phyloP scores from a whole-genome alignment of 805 yeast species.

The Metschnikowia cerradonensis region DNA sequence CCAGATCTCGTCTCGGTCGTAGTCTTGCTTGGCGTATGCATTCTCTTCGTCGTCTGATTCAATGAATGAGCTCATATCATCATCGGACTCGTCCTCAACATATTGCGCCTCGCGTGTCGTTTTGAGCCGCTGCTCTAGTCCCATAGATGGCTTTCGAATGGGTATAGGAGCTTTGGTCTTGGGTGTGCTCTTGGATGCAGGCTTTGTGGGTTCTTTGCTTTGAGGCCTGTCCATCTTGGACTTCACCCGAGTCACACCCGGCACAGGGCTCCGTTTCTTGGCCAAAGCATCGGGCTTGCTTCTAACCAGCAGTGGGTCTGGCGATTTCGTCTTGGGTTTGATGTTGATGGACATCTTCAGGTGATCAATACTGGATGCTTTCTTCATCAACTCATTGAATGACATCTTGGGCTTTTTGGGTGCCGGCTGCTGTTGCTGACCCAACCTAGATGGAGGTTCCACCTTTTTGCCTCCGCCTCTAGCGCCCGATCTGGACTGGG shows the following conservation, averaged over 20 bases:
- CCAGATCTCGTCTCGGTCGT: conserved; percentile 88
- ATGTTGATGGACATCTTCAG: conserved; percentile 34
- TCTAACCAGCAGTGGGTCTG: background rate
- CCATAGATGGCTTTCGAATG: conserved; percentile 55
- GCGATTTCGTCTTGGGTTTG: conserved; percentile 37
- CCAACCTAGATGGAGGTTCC: background rate
- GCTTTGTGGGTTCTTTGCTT: background rate
- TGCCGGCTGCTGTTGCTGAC: background rate
- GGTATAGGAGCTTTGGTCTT: conserved; percentile 31
- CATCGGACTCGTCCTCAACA: conserved; percentile 43
- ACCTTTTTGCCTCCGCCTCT: conserved; percentile 3
- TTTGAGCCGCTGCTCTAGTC: conserved; percentile 42
- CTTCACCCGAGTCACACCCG: background rate
- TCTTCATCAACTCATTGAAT: conserved; percentile 65
- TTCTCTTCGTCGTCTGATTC: conserved; percentile 37
- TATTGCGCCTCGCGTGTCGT: conserved; percentile 16
- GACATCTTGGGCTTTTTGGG: conserved; percentile 39
- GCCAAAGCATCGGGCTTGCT: background rate
- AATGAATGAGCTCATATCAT: conserved; percentile 52
- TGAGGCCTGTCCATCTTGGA: background rate
- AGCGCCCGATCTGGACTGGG: background rate
- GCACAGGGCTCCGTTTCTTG: background rate
- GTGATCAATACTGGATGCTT: conserved; percentile 58
- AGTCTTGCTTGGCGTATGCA: conserved; percentile 40
- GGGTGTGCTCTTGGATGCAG: background rate